Evolutionary conservation across 306 rosid genomes (phyloP).

Genomic region (Prunus campanulata): DNA sequence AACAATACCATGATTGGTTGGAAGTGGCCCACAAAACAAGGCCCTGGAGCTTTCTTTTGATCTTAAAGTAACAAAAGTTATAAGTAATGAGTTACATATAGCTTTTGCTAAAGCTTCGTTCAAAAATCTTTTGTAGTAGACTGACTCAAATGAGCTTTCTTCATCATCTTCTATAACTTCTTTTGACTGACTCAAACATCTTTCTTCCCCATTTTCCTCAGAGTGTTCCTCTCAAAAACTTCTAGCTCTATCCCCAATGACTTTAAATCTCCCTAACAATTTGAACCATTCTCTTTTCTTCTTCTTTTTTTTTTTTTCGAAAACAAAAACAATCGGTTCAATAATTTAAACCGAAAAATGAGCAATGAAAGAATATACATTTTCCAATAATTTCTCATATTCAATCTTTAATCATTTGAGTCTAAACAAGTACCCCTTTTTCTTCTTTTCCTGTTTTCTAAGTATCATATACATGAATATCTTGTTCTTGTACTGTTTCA

Average conservation of each 20-base stretch:
- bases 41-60: conserved; percentile 54
- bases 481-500: no score
- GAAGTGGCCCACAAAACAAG: conserved; percentile 48
- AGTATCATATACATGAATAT: no score
- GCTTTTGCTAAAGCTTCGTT: conserved; percentile 56
- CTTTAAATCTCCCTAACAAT: conserved; percentile 16
- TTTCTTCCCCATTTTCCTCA: conserved; percentile 52
- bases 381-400: background rate
- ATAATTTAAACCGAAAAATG: no score
- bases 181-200: conserved; percentile 76
- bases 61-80: conserved; percentile 79
- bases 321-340: no score
- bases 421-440: no score
- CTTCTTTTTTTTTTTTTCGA: background rate
- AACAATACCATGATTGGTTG: conserved; percentile 23
- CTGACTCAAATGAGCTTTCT: conserved; percentile 51
- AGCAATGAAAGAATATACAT: background rate
- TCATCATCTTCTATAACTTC: conserved; percentile 61
- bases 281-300: background rate
- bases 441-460: no score
- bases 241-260: conserved; percentile 41
- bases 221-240: conserved; percentile 18
- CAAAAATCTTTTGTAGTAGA: conserved; percentile 34
- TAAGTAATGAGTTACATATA: conserved; percentile 41
- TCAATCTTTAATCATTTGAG: no score